Base-by-base conservation (phyloP, 2,329 filamentous ascomycete species). In the Davidsoniella eucalypti region DNA sequence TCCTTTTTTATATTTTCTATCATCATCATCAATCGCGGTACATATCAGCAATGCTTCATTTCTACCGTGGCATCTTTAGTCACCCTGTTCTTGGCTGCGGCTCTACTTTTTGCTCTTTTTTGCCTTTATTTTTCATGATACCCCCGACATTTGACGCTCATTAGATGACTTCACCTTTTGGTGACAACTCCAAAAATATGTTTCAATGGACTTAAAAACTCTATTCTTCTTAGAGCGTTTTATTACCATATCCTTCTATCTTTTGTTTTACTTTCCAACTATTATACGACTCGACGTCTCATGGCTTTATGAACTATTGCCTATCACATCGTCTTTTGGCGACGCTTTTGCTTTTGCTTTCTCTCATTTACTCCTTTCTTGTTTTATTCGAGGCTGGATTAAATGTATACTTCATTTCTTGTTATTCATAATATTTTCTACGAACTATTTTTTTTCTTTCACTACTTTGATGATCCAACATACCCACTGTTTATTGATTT, bases 101-200 rank as follows among this genome's bases (percentile, higher is more conserved):
- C 42, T 33, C 41, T 29, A 23, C 25, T 25, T 46, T 18, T 45
- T 46, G 12, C 14, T 45, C 17, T 44, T 26, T 50, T 44, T 43
- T 51, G 25, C 29, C 23, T 36, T 46, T 47, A n/a, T 26, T 29
- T 44, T 26, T 29, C 38, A 44, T 44, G 42, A 44, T 47, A 72
- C 69, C 47, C 47, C 67, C 66, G 52, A 80, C 55, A 16, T 70
- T 74, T 55, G 77, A 64, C 52, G 59, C 59, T 55, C 68, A 68
- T 54, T 69, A 66, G 52, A 55, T 14, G 46, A 61, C 50, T 61
- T 64, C 54, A 55, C 53, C 25, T 25, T 47, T 37, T 29, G 47
- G 36, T 49, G 23, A 33, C 33, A 43, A 10, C 29, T 2, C 29
- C 29, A 12, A 33, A 33, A 16, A 2, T 17, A 4, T 47, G 33